Base-by-base conservation (phyloP, 2,329 filamentous ascomycete species). In the Alternaria rosae region DNA sequence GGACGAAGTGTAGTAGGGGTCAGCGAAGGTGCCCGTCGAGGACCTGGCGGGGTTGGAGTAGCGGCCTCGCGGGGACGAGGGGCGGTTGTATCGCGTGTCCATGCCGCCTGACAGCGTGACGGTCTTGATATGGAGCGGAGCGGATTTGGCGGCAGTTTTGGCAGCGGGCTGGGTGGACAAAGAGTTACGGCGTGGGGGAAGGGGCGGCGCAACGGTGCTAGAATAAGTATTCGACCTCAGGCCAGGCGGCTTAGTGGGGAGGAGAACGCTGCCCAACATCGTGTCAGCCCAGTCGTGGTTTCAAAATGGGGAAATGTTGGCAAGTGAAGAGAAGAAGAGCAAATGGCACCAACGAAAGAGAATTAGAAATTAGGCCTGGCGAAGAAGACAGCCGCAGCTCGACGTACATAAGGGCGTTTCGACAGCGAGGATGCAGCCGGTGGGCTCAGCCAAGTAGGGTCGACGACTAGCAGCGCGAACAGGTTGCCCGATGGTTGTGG, bases 1-100 rank as follows among this genome's bases (percentile, higher is more conserved):
- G 6, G 72, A 67, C 13, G 69, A 56, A 59, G 77, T 71, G 54
- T 76, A 71, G 61, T 77, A 76, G 26, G 74, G 71, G 54, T 78
- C 76, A 42, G 61, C 65, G 20, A 79, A 79, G 13, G 75, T 78
- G 56, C 78, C 78, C 4, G 78, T 79, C 32, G 78, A 79, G 20
- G 78, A 71, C 48, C 78, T 68, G 4, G 68, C 76, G 7, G 77
- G 78, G 50, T 76, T 75, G 25, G 61, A 59, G 45, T 72, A 66
- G 28, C 76, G 76, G 11, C 67, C 61, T 4, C 76, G 72, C n/a
- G 78, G 78, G 23, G 78, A 79, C 32, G 70, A 66, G 12, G 78
- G 67, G 54, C 78, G 74, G 57, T 73, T 70, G 69, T 78, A 73
- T 47, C 76, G 69, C 54, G 76, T 73, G 55, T 76, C 75, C 77